phyloP scores from a whole-genome alignment of 805 yeast species.

The Starmerella floris region DNA sequence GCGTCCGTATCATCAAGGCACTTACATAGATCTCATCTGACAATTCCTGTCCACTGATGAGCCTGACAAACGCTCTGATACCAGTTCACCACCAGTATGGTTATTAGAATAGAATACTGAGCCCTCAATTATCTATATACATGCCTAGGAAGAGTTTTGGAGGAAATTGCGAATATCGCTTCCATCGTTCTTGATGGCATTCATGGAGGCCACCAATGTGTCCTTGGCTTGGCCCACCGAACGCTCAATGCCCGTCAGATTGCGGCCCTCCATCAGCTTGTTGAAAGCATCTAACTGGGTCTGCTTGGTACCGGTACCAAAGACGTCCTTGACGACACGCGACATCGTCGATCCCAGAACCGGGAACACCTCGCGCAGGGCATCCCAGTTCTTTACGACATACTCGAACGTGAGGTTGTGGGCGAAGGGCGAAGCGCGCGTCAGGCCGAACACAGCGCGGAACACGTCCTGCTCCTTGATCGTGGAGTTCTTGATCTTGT shows the following conservation, averaged over 20 bases:
- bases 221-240: neutral
- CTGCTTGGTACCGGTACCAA: neutral
- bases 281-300: slow-evolving; percentile 1
- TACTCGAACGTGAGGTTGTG: slow-evolving; percentile 68
- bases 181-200: neutral
- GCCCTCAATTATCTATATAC: no score
- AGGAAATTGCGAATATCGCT: neutral
- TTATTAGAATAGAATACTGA: no score
- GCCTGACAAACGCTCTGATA: no score
- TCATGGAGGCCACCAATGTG: neutral
- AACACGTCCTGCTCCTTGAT: slow-evolving; percentile 58
- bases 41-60: no score
- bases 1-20: no score
- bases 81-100: no score
- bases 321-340: neutral
- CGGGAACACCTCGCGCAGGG: slow-evolving; percentile 52
- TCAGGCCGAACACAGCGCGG: slow-evolving; percentile 64
- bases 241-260: neutral
- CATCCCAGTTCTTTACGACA: slow-evolving; percentile 62
- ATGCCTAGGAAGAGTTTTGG: no score
- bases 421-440: slow-evolving; percentile 36
- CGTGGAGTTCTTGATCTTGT: slow-evolving; percentile 43
- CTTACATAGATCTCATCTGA: no score
- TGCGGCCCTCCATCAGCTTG: neutral
- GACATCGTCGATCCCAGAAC: slow-evolving; percentile 62